Percentiles rank a stretch among this genome's conserved stretches.
phyloP scores from a whole-genome alignment of 1,284 basidiomycete species.

The Amylostereum chailletii region DNA sequence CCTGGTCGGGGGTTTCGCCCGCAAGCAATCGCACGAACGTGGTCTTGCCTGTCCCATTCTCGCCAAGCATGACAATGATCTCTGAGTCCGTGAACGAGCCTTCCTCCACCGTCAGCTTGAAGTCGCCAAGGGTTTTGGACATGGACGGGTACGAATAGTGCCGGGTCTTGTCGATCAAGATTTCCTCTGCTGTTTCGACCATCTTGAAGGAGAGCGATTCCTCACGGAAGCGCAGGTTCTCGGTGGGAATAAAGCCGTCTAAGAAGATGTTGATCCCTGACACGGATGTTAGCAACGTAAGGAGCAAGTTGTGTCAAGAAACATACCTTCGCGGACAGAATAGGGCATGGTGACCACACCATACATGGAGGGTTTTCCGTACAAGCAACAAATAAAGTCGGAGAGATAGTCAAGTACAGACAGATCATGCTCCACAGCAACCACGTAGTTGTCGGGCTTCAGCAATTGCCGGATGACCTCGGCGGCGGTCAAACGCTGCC shows the following conservation, averaged over 20 bases:
- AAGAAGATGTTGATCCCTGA: slow-evolving; percentile 96
- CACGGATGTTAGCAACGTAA: not conserved
- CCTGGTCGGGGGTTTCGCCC: slow-evolving; percentile 80
- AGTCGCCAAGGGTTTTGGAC: slow-evolving; percentile 89
- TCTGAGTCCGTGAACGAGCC: slow-evolving; percentile 94
- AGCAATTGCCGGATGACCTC: slow-evolving; percentile 87
- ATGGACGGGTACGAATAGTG: slow-evolving; percentile 88
- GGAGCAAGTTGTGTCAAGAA: not conserved
- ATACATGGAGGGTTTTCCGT: slow-evolving; percentile 94
- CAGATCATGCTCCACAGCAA: slow-evolving; percentile 96
- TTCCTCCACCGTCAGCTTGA: slow-evolving; percentile 85
- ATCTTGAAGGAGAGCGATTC: slow-evolving; percentile 95
- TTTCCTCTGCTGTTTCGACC: slow-evolving; percentile 87
- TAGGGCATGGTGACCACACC: slow-evolving; percentile 97
- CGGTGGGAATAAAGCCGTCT: slow-evolving; percentile 96
- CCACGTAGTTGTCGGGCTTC: slow-evolving; percentile 77
- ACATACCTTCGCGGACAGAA: slow-evolving; percentile 88
- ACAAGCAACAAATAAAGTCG: slow-evolving; percentile 94
- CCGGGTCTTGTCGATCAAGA: slow-evolving; percentile 74
- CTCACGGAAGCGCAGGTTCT: slow-evolving; percentile 93
- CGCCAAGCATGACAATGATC: slow-evolving; percentile 95
- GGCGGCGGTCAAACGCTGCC: slow-evolving; percentile 92
- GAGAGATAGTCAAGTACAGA: slow-evolving; percentile 96
- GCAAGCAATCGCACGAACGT: slow-evolving; percentile 92
- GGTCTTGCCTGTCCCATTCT: slow-evolving; percentile 97